Conservation (phyloP, 1,284 basidiomycete species). For the Thecaphora thlaspeos region DNA sequence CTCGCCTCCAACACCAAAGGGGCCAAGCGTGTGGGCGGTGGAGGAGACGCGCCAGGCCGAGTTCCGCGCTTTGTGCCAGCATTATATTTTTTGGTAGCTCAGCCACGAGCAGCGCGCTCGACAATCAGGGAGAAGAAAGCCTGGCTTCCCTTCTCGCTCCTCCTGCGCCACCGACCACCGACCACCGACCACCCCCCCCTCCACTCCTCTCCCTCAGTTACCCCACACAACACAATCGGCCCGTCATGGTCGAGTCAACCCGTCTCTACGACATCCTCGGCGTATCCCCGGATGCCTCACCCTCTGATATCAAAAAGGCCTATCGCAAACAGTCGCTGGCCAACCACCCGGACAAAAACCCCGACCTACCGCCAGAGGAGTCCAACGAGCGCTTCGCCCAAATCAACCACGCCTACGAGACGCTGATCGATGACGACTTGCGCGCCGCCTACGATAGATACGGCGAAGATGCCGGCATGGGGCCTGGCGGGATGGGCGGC, state of each 20-base stretch:
- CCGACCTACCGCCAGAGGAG: constrained; percentile 40
- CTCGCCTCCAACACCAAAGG: too few species aligned
- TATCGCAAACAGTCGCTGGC: constrained; percentile 60
- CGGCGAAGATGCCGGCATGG: constrained; percentile 39
- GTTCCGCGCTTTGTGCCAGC: too few species aligned
- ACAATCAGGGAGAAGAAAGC: too few species aligned
- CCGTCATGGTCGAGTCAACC: constrained; percentile 34
- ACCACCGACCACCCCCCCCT: too few species aligned
- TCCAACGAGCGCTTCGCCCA: constrained; percentile 52
- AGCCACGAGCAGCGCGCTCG: too few species aligned
- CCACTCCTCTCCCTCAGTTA: too few species aligned
- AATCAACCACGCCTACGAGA: constrained; percentile 53
- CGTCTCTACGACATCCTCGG: constrained; percentile 63
- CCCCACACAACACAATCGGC: too few species aligned
- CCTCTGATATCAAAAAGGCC: constrained; percentile 78
- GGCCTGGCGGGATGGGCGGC: constrained; percentile 24
- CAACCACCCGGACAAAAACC: constrained; percentile 55
- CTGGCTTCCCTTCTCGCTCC: too few species aligned
- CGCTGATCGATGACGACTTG: constrained; percentile 44
- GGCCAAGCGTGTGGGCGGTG: too few species aligned
- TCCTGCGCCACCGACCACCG: too few species aligned
- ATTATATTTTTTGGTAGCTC: too few species aligned
- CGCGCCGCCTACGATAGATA: constrained; percentile 51
- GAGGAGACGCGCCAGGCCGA: too few species aligned
- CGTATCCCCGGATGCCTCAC: constrained; percentile 69